These are phyloP conservation scores for Boletus tomentosulus DNA, from an alignment of 768 basidiomycete genomes.

Conservation along the genomic window DNA sequence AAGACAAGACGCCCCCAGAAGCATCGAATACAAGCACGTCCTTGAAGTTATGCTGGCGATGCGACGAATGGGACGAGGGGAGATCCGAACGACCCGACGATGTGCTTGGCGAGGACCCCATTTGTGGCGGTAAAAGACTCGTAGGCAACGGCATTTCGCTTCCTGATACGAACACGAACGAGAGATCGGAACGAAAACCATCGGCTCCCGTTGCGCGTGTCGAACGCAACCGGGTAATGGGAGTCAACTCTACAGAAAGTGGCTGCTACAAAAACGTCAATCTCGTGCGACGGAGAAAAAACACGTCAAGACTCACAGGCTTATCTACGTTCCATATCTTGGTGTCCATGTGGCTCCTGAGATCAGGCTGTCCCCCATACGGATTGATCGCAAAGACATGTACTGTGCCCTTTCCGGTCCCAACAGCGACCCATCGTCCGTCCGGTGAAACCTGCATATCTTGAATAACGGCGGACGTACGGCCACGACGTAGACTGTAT, in stretches of 20 bases:
- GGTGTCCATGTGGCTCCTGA: conserved; percentile 55
- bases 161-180: conserved; percentile 50
- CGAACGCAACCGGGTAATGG: conserved; percentile 53
- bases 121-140: conserved; percentile 33
- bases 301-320: conserved; percentile 34
- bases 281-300: background rate
- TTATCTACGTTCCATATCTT: conserved; percentile 51
- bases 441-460: conserved; percentile 41
- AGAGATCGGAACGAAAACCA: conserved; percentile 38
- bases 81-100: conserved; percentile 29
- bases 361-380: conserved; percentile 65
- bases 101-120: conserved; percentile 24
- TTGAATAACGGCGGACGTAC: conserved; percentile 63
- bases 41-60: conserved; percentile 6
- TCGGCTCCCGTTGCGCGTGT: conserved; percentile 26
- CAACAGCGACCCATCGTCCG: conserved; percentile 66
- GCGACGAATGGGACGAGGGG: conserved; percentile 26
- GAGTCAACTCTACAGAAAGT: conserved; percentile 48
- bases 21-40: conserved; percentile 62
- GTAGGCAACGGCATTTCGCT: conserved; percentile 34
- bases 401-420: conserved; percentile 56
- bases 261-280: conserved; percentile 37
- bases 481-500: conserved; percentile 66
- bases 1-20: conserved; percentile 46
- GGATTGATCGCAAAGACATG: conserved; percentile 78